These are phyloP conservation scores for Phialemoniopsis sp. DNA, from an alignment of 2,329 filamentous ascomycete genomes.

Conservation along the genomic window DNA sequence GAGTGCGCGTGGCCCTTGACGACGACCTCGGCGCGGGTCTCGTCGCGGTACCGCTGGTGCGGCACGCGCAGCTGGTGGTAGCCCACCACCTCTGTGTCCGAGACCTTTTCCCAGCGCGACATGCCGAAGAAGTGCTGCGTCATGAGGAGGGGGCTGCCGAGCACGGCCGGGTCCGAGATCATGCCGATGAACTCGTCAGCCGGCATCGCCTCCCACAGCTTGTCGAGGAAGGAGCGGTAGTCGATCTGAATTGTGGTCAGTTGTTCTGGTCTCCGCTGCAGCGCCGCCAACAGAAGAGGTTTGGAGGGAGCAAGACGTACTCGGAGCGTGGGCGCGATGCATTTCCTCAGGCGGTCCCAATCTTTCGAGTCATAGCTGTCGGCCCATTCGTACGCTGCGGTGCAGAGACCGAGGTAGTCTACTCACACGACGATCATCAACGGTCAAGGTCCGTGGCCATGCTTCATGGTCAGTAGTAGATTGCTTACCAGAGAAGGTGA, in stretches of 20 bases:
- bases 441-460: too few species aligned
- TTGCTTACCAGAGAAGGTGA: too few species aligned
- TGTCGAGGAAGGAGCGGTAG: constrained; percentile 62
- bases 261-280: neutral
- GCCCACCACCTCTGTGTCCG: constrained; percentile 55
- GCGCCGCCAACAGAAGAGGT: neutral
- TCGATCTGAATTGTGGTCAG: constrained; percentile 50
- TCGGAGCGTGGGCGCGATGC: constrained; percentile 57
- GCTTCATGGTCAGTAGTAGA: too few species aligned
- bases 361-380: constrained; percentile 65
- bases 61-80: constrained; percentile 59
- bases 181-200: constrained; percentile 58
- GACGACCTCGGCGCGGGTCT: constrained; percentile 38
- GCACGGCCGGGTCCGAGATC: constrained; percentile 50
- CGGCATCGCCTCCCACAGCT: constrained; percentile 57
- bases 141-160: constrained; percentile 57
- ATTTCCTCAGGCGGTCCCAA: constrained; percentile 54
- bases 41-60: constrained; percentile 56
- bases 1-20: constrained; percentile 59
- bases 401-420: constrained; percentile 46
- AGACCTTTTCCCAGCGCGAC: constrained; percentile 52
- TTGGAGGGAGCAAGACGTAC: constrained; percentile 22
- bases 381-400: constrained; percentile 56
- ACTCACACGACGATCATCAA: too few species aligned
- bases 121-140: constrained; percentile 63